Base-by-base conservation (phyloP, 2,329 filamentous ascomycete species). In the Cordyceps cateniannulata region DNA sequence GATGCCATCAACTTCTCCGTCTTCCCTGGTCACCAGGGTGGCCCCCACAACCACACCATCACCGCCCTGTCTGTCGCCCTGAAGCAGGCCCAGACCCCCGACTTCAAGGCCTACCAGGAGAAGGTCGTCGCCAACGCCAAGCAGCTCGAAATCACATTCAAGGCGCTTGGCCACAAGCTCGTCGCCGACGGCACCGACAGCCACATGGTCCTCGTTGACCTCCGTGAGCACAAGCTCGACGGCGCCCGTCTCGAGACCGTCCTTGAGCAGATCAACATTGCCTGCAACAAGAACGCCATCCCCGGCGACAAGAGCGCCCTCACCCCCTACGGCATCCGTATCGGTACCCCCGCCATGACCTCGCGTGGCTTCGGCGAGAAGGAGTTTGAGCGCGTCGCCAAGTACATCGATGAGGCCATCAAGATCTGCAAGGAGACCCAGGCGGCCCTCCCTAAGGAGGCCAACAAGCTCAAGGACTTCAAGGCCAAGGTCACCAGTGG, bases 401-500 rank as follows among this genome's bases (percentile, higher is more conserved):
- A 79, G 67, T 98, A 96, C 83, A 96, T 98, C 69, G 91, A 96
- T 75, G 83, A 87, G 71, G 84, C 86, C 75, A 90, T 98, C 83
- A 90, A 90, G 81, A 84, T 98, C 72, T 90, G 88, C 84, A 91
- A 92, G 84, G 87, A 93, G 72, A 82, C 96, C 69, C 95, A 98
- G 82, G 81, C 74, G 62, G 80, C 83, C 65, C 85, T 98, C 25
- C 93, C 95, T 75, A 97, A 97, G 86, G 90, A 95, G 77, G 91
- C 91, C 71, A 99, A 98, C 87, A 97, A 96, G 87, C 90, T 96
- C 76, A 98, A 98, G 87, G 95, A 99, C 83, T 98, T 99, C 89
- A 96, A 93, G 84, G 87, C 86, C 74, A 93, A 91, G 85, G 91
- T 96, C 64, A 85, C 89, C 62, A 79, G 82, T 67, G 93, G 91